Conservation (phyloP, 2,329 filamentous ascomycete genomes). For the Ascochyta rabiei region DNA sequence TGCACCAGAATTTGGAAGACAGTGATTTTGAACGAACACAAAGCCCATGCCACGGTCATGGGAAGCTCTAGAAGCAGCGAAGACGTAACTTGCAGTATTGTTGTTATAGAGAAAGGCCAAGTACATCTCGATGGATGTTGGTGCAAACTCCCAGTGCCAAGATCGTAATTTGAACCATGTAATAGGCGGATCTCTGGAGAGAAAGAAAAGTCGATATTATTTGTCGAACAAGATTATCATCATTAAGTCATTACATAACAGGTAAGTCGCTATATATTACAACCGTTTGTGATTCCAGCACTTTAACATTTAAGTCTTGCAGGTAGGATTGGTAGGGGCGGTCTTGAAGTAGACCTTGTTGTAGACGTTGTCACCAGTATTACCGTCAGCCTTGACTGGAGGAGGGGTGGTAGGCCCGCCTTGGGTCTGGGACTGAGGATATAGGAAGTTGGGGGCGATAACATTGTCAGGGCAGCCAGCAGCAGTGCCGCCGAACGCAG, state of each 20-base stretch:
- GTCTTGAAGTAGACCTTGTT: constrained; percentile 47
- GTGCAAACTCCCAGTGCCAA: too few species aligned
- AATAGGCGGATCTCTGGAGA: too few species aligned
- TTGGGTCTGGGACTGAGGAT: constrained; percentile 30
- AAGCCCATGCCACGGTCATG: too few species aligned
- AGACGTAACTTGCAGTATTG: too few species aligned
- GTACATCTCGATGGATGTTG: too few species aligned
- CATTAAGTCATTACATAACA: not conserved
- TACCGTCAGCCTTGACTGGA: constrained; percentile 25
- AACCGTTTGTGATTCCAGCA: too few species aligned
- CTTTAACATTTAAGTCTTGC: not conserved
- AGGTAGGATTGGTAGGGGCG: constrained; percentile 31
- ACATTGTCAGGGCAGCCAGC: constrained; percentile 41
- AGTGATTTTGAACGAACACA: too few species aligned
- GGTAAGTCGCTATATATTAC: not conserved
- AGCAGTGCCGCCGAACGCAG: constrained; percentile 34
- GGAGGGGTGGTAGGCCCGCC: constrained; percentile 41
- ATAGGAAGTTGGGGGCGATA: constrained; percentile 38
- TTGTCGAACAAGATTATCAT: not conserved
- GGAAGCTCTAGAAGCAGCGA: too few species aligned
- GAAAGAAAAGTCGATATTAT: too few species aligned
- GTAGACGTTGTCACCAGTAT: constrained; percentile 46
- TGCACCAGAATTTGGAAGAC: too few species aligned
- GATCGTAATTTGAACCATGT: too few species aligned
- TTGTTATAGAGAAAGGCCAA: too few species aligned